Percentiles rank a stretch among this genome's conserved stretches.
Evolutionary conservation across 306 rosid genomes (phyloP).

Genomic region (Quercus robur): DNA sequence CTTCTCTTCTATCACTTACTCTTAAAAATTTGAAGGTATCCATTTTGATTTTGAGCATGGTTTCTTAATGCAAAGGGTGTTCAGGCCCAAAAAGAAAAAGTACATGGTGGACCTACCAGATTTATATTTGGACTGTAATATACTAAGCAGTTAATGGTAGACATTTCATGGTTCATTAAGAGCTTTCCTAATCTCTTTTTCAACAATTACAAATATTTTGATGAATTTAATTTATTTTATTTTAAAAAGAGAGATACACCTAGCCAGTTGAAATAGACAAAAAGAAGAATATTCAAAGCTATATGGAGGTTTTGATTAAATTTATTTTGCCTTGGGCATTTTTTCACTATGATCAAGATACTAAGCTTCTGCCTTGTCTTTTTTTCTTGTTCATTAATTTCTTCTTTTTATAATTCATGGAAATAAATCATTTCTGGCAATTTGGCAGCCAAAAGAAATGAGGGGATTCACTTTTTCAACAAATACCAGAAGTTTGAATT

Average conservation of each 20-base stretch:
- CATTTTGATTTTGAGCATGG: background rate
- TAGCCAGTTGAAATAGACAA: background rate
- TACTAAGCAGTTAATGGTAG: background rate
- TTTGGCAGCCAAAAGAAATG: background rate
- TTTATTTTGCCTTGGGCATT: background rate
- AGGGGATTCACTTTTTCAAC: background rate
- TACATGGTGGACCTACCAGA: background rate
- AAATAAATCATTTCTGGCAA: background rate
- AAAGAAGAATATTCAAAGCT: background rate
- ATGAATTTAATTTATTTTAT: background rate
- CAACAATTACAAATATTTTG: background rate
- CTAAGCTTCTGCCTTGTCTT: no score
- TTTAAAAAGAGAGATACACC: background rate
- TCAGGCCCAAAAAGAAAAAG: background rate
- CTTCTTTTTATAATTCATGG: background rate
- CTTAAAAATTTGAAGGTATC: background rate
- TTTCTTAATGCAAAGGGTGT: background rate
- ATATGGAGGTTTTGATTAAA: background rate
- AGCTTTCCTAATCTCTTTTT: background rate
- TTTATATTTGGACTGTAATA: background rate
- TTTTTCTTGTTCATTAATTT: no score
- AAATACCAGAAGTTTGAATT: background rate
- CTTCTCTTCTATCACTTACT: background rate
- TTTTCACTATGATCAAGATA: background rate
- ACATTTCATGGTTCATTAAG: background rate